These are phyloP conservation scores for Leishmania tarentolae DNA, from an alignment of 208 protist genomes.

Conservation along the genomic window DNA sequence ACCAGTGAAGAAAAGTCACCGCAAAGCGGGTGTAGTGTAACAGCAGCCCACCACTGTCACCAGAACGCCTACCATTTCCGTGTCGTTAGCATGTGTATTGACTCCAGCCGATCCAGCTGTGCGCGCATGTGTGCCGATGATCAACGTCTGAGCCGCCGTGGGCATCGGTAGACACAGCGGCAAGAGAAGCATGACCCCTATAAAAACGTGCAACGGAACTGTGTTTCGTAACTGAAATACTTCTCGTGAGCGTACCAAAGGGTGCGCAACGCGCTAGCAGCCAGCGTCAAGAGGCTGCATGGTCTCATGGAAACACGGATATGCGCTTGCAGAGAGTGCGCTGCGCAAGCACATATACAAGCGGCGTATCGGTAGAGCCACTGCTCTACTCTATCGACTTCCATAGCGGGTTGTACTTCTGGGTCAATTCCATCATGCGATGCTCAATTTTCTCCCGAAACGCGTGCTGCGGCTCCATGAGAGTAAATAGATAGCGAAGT, in stretches of 20 bases:
- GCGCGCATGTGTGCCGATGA: not conserved
- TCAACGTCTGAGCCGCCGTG: not conserved
- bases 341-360: no score
- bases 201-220: not conserved
- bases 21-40: not conserved
- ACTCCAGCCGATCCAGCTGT: not conserved
- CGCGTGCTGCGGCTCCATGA: slow-evolving; percentile 84
- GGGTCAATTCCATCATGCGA: slow-evolving; percentile 65
- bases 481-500: slow-evolving; percentile 75
- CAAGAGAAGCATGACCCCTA: not conserved
- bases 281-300: not conserved
- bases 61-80: not conserved
- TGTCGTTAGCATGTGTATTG: not conserved
- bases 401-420: slow-evolving; percentile 52
- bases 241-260: not conserved
- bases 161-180: not conserved
- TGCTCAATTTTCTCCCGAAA: slow-evolving; percentile 67
- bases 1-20: not conserved
- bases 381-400: not conserved
- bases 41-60: not conserved
- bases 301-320: not conserved
- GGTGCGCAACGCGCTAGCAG: not conserved
- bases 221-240: not conserved
- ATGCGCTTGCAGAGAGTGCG: not conserved
- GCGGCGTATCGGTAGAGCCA: not conserved